phyloP scores from a whole-genome alignment of 2,329 filamentous ascomycete genomes.

The Nothophaeocryptopus gaeumannii region DNA sequence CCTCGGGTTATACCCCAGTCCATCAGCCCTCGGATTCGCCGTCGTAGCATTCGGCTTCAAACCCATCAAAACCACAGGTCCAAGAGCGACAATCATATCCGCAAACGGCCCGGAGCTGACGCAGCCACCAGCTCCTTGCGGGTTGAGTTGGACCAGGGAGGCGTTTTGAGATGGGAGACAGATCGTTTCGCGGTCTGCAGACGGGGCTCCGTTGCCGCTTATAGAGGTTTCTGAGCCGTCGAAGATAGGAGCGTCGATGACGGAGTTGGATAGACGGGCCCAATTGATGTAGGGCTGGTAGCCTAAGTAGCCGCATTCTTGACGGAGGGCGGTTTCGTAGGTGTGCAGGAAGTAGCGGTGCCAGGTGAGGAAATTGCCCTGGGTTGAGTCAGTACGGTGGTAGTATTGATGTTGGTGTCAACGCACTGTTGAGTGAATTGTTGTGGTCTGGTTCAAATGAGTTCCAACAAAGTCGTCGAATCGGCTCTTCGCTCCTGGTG shows the following conservation, averaged over 20 bases:
- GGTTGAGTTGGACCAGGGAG: slow-evolving; percentile 36
- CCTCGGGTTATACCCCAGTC: slow-evolving; percentile 23
- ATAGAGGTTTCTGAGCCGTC: slow-evolving; percentile 52
- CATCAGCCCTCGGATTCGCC: slow-evolving; percentile 24
- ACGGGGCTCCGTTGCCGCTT: slow-evolving; percentile 27
- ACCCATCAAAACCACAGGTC: slow-evolving; percentile 2
- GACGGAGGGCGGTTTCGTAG: slow-evolving; percentile 42
- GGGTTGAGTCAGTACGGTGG: not conserved
- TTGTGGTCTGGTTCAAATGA: slow-evolving; percentile 34
- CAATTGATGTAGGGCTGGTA: slow-evolving; percentile 25
- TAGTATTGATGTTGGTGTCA: not conserved
- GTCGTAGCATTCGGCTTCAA: too few species aligned
- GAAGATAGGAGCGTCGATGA: slow-evolving; percentile 51
- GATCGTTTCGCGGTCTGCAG: slow-evolving; percentile 3
- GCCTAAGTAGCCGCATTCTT: slow-evolving; percentile 47
- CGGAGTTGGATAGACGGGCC: slow-evolving; percentile 47
- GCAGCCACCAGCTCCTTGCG: slow-evolving; percentile 57
- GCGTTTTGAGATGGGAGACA: slow-evolving; percentile 9
- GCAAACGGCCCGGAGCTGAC: slow-evolving; percentile 51
- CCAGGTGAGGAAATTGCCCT: slow-evolving; percentile 37
- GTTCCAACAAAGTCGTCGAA: slow-evolving; percentile 23
- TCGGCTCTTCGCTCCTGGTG: slow-evolving; percentile 29
- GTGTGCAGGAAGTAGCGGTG: slow-evolving; percentile 44
- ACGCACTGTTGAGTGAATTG: slow-evolving; percentile 10
- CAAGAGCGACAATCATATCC: slow-evolving; percentile 26